Percentiles rank a stretch among this genome's conserved stretches.
Evolutionary conservation across 2,329 filamentous ascomycete genomes (phyloP).

Genomic region (Tolypocladium pustulatum): DNA sequence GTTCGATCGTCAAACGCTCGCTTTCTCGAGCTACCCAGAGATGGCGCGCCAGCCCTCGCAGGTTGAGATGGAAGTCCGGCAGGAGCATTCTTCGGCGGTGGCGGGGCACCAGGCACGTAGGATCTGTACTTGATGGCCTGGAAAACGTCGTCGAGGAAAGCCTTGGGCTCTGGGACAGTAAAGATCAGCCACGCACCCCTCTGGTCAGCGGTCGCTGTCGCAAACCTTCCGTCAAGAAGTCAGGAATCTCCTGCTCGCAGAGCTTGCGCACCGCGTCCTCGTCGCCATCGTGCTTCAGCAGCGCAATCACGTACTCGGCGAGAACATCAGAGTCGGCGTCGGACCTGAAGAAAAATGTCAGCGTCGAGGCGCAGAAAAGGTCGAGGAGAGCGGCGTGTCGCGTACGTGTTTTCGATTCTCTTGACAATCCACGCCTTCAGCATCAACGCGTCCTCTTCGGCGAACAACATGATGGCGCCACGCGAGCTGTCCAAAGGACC

Average conservation of each 20-base stretch:
- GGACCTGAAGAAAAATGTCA: conserved; percentile 37
- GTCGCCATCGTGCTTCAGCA: conserved; percentile 60
- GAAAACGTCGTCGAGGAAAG: conserved; percentile 64
- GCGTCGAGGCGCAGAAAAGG: neutral
- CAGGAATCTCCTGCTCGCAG: conserved; percentile 61
- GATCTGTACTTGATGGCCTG: conserved; percentile 50
- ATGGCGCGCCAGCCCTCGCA: neutral
- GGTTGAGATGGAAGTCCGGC: neutral
- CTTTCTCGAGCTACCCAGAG: conserved; percentile 16
- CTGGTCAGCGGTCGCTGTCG: conserved; percentile 22
- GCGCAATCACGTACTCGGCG: conserved; percentile 73
- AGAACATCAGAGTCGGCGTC: conserved; percentile 75
- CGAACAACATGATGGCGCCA: conserved; percentile 43
- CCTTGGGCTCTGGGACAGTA: conserved; percentile 19
- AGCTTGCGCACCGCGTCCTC: conserved; percentile 53
- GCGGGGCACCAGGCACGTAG: conserved; percentile 45
- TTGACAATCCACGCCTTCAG: conserved; percentile 72
- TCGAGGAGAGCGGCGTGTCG: conserved; percentile 6
- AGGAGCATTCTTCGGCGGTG: conserved; percentile 20
- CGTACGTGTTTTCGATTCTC: conserved; percentile 65
- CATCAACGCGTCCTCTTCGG: conserved; percentile 48
- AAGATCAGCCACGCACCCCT: neutral
- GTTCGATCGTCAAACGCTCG: conserved; percentile 23
- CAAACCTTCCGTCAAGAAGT: conserved; percentile 60
- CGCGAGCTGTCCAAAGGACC: neutral